Evolutionary conservation across 768 basidiomycete species (phyloP).

Genomic region (Grammothele lineata): DNA sequence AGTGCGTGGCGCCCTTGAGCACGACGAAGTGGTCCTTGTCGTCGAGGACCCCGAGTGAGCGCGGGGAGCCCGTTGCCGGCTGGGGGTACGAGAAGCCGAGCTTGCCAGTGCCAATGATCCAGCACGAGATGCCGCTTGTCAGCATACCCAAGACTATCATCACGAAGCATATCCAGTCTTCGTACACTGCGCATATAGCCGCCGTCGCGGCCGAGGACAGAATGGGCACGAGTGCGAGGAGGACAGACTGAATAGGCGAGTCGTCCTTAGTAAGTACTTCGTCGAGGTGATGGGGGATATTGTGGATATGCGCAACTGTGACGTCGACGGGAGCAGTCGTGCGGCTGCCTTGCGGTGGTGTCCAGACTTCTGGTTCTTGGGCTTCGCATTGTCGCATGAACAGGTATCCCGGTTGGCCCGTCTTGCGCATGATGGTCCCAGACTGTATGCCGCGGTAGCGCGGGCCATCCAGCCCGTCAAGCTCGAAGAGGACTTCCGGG

Average conservation of each 20-base stretch:
- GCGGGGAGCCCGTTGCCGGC: constrained; percentile 9
- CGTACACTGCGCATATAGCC: constrained; percentile 3
- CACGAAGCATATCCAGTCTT: constrained; percentile 11
- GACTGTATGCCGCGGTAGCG: constrained; percentile 13
- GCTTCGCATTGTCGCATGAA: constrained; percentile 9
- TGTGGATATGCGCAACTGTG: constrained; percentile 1
- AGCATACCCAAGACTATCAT: constrained; percentile 10
- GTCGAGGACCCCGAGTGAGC: constrained; percentile 5
- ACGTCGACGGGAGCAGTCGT: constrained; percentile 1
- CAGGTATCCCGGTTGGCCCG: constrained; percentile 11
- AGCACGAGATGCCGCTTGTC: constrained; percentile 12
- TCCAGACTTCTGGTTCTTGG: neutral
- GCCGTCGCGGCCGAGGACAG: constrained; percentile 1
- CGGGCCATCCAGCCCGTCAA: constrained; percentile 8
- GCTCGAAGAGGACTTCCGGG: constrained; percentile 13
- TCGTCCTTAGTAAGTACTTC: neutral
- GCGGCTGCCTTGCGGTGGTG: neutral
- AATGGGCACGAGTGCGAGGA: constrained; percentile 6
- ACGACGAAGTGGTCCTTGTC: constrained; percentile 2
- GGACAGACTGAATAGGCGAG: neutral
- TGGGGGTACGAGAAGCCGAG: constrained; percentile 7
- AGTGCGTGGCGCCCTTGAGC: constrained; percentile 6
- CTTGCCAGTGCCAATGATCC: constrained; percentile 11
- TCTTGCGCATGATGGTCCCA: constrained; percentile 10
- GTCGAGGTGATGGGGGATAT: neutral